Conservation (phyloP, 805 yeast species). For the Candida wancherniae region DNA sequence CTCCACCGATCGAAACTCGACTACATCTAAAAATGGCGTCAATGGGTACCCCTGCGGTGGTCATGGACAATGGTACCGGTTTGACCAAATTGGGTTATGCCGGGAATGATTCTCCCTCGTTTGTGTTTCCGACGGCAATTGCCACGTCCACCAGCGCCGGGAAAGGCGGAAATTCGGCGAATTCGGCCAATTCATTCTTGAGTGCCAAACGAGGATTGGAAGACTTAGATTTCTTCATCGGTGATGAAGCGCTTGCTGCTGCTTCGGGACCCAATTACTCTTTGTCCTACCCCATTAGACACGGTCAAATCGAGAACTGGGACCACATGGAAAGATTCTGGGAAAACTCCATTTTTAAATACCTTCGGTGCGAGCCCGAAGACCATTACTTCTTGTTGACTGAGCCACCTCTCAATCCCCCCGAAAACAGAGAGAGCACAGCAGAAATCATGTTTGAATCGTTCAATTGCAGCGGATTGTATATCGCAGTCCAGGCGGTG, state of each 20-base stretch:
- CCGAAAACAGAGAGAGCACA: conserved; percentile 96
- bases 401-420: conserved; percentile 99
- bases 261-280: conserved; percentile 90
- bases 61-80: conserved; percentile 99
- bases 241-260: conserved; percentile 89
- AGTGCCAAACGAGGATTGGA: conserved; percentile 83
- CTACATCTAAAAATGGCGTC: conserved; percentile 15
- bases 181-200: conserved; percentile 37
- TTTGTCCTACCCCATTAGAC: conserved; percentile 87
- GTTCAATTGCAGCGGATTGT: conserved; percentile 96
- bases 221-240: conserved; percentile 90
- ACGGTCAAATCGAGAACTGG: conserved; percentile 98
- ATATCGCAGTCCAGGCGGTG: conserved; percentile 98
- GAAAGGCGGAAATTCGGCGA: conserved; percentile 34
- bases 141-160: conserved; percentile 60
- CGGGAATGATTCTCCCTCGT: conserved; percentile 96
- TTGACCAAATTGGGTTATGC: conserved; percentile 96
- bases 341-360: conserved; percentile 96
- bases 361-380: conserved; percentile 96
- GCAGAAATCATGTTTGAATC: conserved; percentile 99
- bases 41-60: conserved; percentile 87
- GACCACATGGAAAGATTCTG: conserved; percentile 99
- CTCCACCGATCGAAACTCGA: background rate
- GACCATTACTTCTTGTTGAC: conserved; percentile 94
- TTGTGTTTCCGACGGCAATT: conserved; percentile 95